phyloP scores from a whole-genome alignment of 1,284 basidiomycete species.

The Sporisorium graminicola region DNA sequence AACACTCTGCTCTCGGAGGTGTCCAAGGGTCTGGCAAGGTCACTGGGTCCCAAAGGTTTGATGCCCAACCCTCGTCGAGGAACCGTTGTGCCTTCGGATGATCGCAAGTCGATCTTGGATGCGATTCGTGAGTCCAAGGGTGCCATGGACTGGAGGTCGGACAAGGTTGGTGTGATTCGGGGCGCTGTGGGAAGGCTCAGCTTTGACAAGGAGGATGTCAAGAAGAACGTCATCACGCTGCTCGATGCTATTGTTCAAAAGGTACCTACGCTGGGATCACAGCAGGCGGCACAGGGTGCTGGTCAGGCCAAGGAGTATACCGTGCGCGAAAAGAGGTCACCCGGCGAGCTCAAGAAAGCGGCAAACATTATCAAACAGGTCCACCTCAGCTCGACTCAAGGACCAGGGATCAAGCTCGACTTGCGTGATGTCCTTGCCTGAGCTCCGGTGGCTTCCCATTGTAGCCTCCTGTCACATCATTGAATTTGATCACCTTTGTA shows the following conservation, averaged over 20 bases:
- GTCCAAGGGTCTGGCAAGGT: slow-evolving; percentile 79
- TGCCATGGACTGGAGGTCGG: slow-evolving; percentile 91
- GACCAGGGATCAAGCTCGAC: slow-evolving; percentile 81
- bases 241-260: slow-evolving; percentile 76
- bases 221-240: slow-evolving; percentile 84
- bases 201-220: slow-evolving; percentile 81
- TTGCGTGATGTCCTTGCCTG: slow-evolving; percentile 57
- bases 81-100: slow-evolving; percentile 85
- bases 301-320: slow-evolving; percentile 38
- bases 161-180: slow-evolving; percentile 86
- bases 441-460: neutral
- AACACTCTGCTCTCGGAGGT: slow-evolving; percentile 83
- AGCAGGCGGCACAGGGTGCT: slow-evolving; percentile 34
- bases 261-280: slow-evolving; percentile 49
- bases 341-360: slow-evolving; percentile 53
- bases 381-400: slow-evolving; percentile 84
- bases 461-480: neutral
- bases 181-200: slow-evolving; percentile 73
- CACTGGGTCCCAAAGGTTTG: slow-evolving; percentile 90
- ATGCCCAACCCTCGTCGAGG: slow-evolving; percentile 96
- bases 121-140: slow-evolving; percentile 85
- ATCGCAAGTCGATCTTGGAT: slow-evolving; percentile 73
- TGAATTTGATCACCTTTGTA: neutral
- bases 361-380: slow-evolving; percentile 73
- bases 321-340: slow-evolving; percentile 28